A percentile compares a stretch with the other conserved stretches of the same genome.
These are phyloP conservation scores for Rasamsonia emersonii DNA, from an alignment of 2,329 filamentous ascomycete genomes.

Conservation along the genomic window DNA sequence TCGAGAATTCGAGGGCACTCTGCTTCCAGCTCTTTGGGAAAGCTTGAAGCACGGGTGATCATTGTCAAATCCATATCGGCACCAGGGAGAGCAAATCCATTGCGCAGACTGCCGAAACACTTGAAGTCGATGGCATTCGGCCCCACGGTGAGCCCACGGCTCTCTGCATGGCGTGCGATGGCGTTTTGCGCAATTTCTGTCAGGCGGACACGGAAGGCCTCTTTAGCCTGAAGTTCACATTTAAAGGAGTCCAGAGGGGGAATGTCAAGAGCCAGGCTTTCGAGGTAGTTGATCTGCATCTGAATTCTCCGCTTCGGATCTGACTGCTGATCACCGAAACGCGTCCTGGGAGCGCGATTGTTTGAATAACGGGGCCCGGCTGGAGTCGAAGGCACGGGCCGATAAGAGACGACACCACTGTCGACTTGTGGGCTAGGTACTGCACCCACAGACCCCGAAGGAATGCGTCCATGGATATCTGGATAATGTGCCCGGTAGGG, in stretches of 20 bases:
- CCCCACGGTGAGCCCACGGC: slow-evolving; percentile 40
- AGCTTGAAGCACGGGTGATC: slow-evolving; percentile 16
- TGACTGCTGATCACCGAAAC: slow-evolving; percentile 10
- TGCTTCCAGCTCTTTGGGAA: slow-evolving; percentile 47
- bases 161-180: slow-evolving; percentile 44
- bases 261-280: slow-evolving; percentile 42
- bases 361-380: slow-evolving; percentile 7
- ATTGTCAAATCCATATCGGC: slow-evolving; percentile 74
- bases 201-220: slow-evolving; percentile 57
- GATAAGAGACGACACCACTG: background rate
- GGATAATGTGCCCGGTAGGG: no score
- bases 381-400: background rate
- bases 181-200: slow-evolving; percentile 56
- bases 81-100: slow-evolving; percentile 78
- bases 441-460: background rate
- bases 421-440: background rate
- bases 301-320: slow-evolving; percentile 8
- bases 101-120: slow-evolving; percentile 74
- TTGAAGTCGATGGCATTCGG: slow-evolving; percentile 55
- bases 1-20: slow-evolving; percentile 67
- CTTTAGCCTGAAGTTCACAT: slow-evolving; percentile 60
- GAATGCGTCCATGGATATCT: no score
- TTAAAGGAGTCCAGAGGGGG: slow-evolving; percentile 53
- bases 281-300: slow-evolving; percentile 23
- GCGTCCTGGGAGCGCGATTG: slow-evolving; percentile 4